Conservation (phyloP, 2,329 filamentous ascomycete species). For the Xylariaceae sp. region DNA sequence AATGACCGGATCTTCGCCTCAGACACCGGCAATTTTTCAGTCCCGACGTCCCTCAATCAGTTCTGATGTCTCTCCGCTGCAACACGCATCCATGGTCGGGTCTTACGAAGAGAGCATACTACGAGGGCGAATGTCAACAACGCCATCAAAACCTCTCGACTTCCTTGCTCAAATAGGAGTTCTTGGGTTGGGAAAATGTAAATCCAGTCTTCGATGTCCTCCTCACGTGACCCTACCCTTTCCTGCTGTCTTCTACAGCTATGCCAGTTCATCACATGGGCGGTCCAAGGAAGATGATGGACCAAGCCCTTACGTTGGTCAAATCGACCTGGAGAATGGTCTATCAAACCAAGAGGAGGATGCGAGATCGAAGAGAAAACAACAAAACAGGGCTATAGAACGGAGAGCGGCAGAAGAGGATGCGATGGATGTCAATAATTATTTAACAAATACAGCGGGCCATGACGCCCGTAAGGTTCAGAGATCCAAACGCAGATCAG, state of each 20-base stretch:
- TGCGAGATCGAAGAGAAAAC: constrained; percentile 54
- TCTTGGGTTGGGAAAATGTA: constrained; percentile 86
- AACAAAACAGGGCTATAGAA: constrained; percentile 52
- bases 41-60: constrained; percentile 73
- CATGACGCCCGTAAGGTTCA: constrained; percentile 40
- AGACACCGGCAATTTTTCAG: constrained; percentile 57
- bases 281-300: constrained; percentile 76
- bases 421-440: constrained; percentile 28
- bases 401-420: constrained; percentile 42
- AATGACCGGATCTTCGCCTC: constrained; percentile 50
- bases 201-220: constrained; percentile 81
- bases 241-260: constrained; percentile 95
- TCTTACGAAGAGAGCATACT: constrained; percentile 98
- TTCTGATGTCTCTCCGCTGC: constrained; percentile 76
- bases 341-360: constrained; percentile 61
- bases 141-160: constrained; percentile 87
- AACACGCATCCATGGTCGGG: constrained; percentile 94
- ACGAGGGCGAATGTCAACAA: constrained; percentile 94
- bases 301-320: constrained; percentile 93
- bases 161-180: constrained; percentile 97
- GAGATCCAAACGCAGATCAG: constrained; percentile 60
- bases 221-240: constrained; percentile 90
- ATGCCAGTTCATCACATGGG: constrained; percentile 70
- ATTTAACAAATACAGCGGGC: constrained; percentile 34
- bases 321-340: constrained; percentile 87